Conservation (phyloP, 352 stramenopile species). For the Paralagenidium karlingii region DNA sequence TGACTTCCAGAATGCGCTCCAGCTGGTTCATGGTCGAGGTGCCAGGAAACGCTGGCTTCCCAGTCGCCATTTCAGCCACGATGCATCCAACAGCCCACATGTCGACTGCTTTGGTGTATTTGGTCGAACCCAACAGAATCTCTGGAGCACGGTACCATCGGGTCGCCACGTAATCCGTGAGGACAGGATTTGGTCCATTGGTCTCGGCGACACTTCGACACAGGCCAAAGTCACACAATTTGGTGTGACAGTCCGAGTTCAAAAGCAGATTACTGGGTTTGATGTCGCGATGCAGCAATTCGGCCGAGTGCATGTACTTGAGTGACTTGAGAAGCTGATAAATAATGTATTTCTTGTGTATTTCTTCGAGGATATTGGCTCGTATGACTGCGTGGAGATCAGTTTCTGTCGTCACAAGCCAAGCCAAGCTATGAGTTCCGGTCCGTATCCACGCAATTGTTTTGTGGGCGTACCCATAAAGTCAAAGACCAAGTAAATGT, state of each 20-base stretch:
- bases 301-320: slow-evolving; percentile 93
- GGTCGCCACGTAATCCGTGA: slow-evolving; percentile 95
- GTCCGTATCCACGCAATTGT: not conserved
- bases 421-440: not conserved
- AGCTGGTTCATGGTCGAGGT: slow-evolving; percentile 95
- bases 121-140: slow-evolving; percentile 88
- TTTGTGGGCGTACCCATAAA: slow-evolving; percentile 79
- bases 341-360: slow-evolving; percentile 96
- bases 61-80: slow-evolving; percentile 88
- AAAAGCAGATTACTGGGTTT: slow-evolving; percentile 95
- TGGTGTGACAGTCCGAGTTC: slow-evolving; percentile 91
- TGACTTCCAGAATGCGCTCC: slow-evolving; percentile 93
- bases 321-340: slow-evolving; percentile 95
- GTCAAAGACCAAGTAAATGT: slow-evolving; percentile 96
- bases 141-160: slow-evolving; percentile 94
- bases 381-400: slow-evolving; percentile 93
- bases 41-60: slow-evolving; percentile 88
- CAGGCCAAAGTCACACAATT: slow-evolving; percentile 95
- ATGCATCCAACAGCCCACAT: slow-evolving; percentile 93
- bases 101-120: slow-evolving; percentile 89
- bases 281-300: slow-evolving; percentile 93
- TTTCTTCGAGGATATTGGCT: slow-evolving; percentile 90
- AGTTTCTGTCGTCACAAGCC: slow-evolving; percentile 65
- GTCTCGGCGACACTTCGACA: slow-evolving; percentile 86
- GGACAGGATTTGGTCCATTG: slow-evolving; percentile 59